Evolutionary conservation across 2,329 filamentous ascomycete species (phyloP).

Genomic region (Botrytis squamosa): DNA sequence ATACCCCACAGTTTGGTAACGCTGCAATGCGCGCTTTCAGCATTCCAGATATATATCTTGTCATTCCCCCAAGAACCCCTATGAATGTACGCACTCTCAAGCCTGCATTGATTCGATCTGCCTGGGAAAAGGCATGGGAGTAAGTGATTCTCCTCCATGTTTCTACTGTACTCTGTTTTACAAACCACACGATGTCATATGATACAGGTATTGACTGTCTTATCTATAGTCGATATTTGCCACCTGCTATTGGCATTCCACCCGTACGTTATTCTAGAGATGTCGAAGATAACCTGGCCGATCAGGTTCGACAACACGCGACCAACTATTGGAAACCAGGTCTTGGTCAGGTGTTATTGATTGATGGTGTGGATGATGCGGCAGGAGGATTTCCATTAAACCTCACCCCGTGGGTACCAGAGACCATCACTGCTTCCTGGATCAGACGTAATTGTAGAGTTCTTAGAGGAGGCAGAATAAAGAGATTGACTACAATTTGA

Average conservation of each 20-base stretch:
- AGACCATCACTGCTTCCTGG: background rate
- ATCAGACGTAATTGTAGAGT: background rate
- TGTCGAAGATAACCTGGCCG: no score
- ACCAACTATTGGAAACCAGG: fast-evolving
- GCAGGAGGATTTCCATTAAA: background rate
- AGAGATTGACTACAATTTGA: background rate
- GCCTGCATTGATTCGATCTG: background rate
- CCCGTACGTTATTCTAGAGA: background rate
- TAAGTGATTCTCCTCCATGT: background rate
- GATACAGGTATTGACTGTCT: background rate
- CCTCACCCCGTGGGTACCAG: background rate
- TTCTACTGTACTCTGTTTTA: no score
- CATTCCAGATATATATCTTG: background rate
- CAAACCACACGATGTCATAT: background rate
- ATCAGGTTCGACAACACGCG: background rate
- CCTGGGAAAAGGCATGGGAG: background rate
- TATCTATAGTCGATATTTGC: background rate
- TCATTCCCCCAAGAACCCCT: background rate
- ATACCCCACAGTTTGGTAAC: background rate
- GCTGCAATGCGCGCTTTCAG: background rate
- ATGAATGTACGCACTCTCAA: background rate
- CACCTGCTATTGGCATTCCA: background rate
- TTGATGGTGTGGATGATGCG: background rate
- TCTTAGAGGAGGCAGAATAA: background rate
- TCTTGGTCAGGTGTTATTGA: background rate